Evolutionary conservation across 768 basidiomycete species (phyloP).

Genomic region (Pleurotus pulmonarius): DNA sequence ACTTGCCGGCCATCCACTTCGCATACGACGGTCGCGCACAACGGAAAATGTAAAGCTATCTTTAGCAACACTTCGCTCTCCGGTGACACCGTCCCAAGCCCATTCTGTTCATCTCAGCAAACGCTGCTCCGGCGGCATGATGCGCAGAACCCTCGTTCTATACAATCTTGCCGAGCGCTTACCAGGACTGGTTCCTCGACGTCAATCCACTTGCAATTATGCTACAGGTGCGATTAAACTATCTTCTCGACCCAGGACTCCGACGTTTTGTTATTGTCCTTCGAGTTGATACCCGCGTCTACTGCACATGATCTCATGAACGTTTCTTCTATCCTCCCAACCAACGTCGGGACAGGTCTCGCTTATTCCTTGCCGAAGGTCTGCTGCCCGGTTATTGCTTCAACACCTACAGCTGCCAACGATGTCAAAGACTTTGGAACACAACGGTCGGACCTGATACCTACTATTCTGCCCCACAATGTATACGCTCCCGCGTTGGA

Average conservation of each 20-base stretch:
- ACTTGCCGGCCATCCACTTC: background rate
- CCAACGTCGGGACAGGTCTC: background rate
- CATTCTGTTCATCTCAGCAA: background rate
- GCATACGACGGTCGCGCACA: conserved; percentile 3
- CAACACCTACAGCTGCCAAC: background rate
- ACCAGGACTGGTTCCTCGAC: background rate
- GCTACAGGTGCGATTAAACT: background rate
- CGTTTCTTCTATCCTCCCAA: background rate
- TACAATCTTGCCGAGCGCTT: background rate
- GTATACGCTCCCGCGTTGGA: background rate
- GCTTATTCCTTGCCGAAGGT: background rate
- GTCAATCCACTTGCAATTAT: background rate
- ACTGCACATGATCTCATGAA: background rate
- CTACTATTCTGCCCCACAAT: background rate
- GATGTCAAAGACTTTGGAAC: background rate
- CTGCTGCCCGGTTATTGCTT: background rate
- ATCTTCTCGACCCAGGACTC: too few species aligned
- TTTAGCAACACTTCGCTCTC: background rate
- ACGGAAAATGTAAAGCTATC: background rate
- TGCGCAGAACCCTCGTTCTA: background rate
- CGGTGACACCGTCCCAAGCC: background rate
- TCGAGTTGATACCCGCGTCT: background rate
- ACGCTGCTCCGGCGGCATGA: background rate
- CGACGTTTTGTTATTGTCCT: too few species aligned
- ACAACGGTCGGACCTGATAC: background rate